Conservation (phyloP, 768 basidiomycete species). For the Leccinum imitatum region DNA sequence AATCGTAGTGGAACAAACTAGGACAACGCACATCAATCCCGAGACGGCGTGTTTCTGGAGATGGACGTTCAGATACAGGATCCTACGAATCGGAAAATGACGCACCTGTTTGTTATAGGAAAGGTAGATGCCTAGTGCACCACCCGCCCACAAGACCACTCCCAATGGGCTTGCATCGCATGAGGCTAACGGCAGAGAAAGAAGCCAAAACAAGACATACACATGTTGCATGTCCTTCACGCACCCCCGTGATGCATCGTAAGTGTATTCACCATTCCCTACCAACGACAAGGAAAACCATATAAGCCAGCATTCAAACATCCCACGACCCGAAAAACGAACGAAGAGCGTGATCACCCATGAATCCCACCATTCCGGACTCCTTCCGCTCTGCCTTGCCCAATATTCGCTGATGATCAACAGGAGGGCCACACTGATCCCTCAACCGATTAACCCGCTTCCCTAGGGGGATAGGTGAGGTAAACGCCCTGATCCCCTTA, state of each 20-base stretch:
- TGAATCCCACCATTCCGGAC: constrained; percentile 85
- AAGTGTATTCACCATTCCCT: constrained; percentile 76
- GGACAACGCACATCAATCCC: constrained; percentile 61
- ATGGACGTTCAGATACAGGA: background rate
- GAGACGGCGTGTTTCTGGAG: constrained; percentile 73
- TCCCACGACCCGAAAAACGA: constrained; percentile 22
- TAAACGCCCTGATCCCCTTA: constrained; percentile 13
- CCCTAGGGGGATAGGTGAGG: constrained; percentile 43
- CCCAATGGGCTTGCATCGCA: constrained; percentile 49
- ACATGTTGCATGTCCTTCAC: constrained; percentile 96
- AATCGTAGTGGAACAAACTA: background rate
- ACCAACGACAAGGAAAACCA: background rate
- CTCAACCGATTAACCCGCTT: constrained; percentile 88
- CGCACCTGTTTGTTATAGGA: constrained; percentile 72
- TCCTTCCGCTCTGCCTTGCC: constrained; percentile 65
- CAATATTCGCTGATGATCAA: constrained; percentile 76
- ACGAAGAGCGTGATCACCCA: constrained; percentile 60
- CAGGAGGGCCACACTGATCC: constrained; percentile 74
- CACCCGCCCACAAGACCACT: constrained; percentile 80
- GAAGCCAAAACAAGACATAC: constrained; percentile 40
- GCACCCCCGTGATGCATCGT: constrained; percentile 80
- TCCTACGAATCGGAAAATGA: constrained; percentile 1
- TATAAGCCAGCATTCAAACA: background rate
- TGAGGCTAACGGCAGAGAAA: constrained; percentile 3
- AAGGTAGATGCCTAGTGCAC: constrained; percentile 57